A percentile compares a stretch with the other conserved stretches of the same genome.
phyloP scores from a whole-genome alignment of 176 grass and related monocot genomes.

The bread wheat (Triticum aestivum) region IWGSC_CS_RefSeq_v2.1 NC_057803.1:20112498-20112997 shows the following conservation, averaged over 20 bases:
- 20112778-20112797: not conserved
- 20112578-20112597: not conserved
- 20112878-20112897: not conserved
- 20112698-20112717: not conserved
- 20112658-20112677: not conserved
- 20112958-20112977: not conserved
- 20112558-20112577: not conserved
- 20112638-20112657: not conserved
- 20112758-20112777: not conserved
- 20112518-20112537: not conserved
- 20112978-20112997: not conserved
- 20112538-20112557: not conserved
- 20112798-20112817: not conserved
- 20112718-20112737: not conserved
- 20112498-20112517: too few relatives aligned
- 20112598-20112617: not conserved
- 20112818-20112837: not conserved
- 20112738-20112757: not conserved
- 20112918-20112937: not conserved
- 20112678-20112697: conserved; percentile 3
- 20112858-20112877: not conserved
- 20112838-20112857: not conserved
- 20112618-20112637: not conserved
- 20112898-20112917: not conserved
- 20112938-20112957: not conserved